Evolutionary conservation across 2,329 filamentous ascomycete genomes (phyloP).

Genomic region (Fusarium torulosum): DNA sequence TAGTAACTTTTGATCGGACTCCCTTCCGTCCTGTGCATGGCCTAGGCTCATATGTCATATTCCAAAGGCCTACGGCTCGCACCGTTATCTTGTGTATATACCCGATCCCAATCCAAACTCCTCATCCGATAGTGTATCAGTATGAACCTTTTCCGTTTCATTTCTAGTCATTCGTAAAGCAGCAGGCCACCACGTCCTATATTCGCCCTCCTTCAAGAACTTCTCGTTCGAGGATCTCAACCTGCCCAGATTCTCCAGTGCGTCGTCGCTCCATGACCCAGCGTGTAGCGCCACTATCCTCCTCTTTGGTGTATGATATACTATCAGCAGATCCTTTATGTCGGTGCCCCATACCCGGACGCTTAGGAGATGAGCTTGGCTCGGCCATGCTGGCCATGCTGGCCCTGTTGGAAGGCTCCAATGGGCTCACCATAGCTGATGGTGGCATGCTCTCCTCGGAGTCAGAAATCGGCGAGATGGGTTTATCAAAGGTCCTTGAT

Average conservation of each 20-base stretch:
- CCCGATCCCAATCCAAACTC: conserved; percentile 35
- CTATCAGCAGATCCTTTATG: conserved; percentile 73
- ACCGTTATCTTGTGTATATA: conserved; percentile 34
- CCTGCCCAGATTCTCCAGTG: conserved; percentile 73
- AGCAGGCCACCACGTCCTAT: conserved; percentile 42
- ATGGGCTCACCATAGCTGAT: conserved; percentile 37
- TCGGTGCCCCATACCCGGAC: conserved; percentile 57
- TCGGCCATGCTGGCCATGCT: conserved; percentile 29
- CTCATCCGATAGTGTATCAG: conserved; percentile 23
- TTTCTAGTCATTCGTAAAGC: conserved; percentile 25
- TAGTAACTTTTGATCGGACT: conserved; percentile 30
- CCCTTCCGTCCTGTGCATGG: conserved; percentile 9
- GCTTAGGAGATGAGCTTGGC: conserved; percentile 25
- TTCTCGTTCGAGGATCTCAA: conserved; percentile 74
- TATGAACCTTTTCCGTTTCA: conserved; percentile 13
- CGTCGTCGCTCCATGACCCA: conserved; percentile 79
- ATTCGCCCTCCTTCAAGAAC: conserved; percentile 70
- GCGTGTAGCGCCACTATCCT: conserved; percentile 67
- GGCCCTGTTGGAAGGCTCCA: conserved; percentile 36
- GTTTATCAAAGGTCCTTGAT: conserved; percentile 27
- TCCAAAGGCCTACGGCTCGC: conserved; percentile 13
- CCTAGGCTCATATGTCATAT: conserved; percentile 2
- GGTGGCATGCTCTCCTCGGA: conserved; percentile 34
- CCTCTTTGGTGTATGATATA: conserved; percentile 77
- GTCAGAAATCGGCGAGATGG: conserved; percentile 41